Conservation (phyloP, 345 rosid species). For the Populus alba region DNA sequence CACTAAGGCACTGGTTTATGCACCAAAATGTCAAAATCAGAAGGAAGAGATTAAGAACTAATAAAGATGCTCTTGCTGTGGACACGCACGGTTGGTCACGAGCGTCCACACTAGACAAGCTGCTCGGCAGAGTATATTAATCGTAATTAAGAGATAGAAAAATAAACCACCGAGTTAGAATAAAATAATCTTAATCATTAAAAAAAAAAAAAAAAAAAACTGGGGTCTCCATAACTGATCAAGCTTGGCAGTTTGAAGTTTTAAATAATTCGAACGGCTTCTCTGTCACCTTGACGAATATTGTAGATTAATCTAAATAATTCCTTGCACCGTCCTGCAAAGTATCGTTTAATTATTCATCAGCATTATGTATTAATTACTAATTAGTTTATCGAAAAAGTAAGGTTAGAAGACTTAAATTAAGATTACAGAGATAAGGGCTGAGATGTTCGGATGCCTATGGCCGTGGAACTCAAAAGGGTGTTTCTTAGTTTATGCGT, state of each 20-base stretch:
- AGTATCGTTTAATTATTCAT: not conserved
- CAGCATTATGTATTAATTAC: not conserved
- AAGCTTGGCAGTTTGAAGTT: not conserved
- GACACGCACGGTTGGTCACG: not conserved
- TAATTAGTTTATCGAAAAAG: not conserved
- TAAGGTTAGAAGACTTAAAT: not conserved
- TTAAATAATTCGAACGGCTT: not conserved
- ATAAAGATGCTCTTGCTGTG: not conserved
- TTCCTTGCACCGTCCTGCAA: not conserved
- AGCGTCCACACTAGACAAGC: too few species aligned
- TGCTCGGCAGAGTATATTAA: too few species aligned
- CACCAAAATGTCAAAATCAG: too few species aligned
- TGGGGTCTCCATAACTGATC: not conserved
- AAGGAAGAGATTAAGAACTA: not conserved
- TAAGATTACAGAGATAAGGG: not conserved
- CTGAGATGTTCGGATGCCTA: not conserved
- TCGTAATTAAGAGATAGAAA: too few species aligned
- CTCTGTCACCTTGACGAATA: not conserved
- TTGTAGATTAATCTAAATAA: not conserved
- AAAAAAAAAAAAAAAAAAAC: not conserved
- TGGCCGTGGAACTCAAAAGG: not conserved
- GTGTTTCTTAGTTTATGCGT: too few species aligned
- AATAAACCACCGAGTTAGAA: too few species aligned
- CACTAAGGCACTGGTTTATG: too few species aligned
- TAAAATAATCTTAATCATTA: too few species aligned